Percentiles rank a stretch among this genome's conserved stretches.
Conservation (phyloP, 768 basidiomycete genomes). For the Trametes cubensis region DNA sequence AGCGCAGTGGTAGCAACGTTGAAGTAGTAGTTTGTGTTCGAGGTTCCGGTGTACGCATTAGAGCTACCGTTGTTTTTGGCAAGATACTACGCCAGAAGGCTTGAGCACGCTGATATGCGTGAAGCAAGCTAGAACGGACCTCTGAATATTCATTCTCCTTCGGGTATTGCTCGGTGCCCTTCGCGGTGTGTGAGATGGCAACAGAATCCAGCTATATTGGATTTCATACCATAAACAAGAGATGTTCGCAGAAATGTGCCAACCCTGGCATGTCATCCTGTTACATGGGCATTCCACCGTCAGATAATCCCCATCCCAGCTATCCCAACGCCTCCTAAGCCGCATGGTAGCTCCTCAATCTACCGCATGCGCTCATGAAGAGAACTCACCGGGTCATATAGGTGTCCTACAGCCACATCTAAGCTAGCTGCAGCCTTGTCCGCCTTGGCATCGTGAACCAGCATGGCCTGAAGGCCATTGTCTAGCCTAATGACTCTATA, state of each 20-base stretch:
- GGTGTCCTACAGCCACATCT: constrained; percentile 92
- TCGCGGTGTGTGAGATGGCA: not conserved
- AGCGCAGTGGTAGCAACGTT: constrained; percentile 66
- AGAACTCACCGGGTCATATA: constrained; percentile 87
- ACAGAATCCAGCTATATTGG: not conserved
- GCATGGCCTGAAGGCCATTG: constrained; percentile 85
- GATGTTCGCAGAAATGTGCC: constrained; percentile 95
- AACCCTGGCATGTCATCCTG: constrained; percentile 89
- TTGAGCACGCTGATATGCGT: not conserved
- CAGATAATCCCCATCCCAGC: not conserved
- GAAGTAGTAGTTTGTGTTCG: constrained; percentile 90
- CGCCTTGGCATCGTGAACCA: constrained; percentile 81
- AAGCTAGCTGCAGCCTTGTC: constrained; percentile 96
- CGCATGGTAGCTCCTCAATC: not conserved
- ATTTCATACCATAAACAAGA: constrained; percentile 86
- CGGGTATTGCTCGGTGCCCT: constrained; percentile 86
- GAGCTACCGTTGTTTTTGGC: constrained; percentile 83
- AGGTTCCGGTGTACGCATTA: constrained; percentile 92
- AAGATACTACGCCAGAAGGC: constrained; percentile 53
- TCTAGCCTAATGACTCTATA: constrained; percentile 83
- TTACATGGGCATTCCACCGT: not conserved
- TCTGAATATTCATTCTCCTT: constrained; percentile 94
- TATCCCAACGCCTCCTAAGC: not conserved
- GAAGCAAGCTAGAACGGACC: constrained; percentile 40
- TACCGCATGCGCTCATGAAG: not conserved